Evolutionary conservation across 345 rosid species (phyloP), one percentile per base, ranked within the genome.

Genomic region (Arabis hirsuta): DNA sequence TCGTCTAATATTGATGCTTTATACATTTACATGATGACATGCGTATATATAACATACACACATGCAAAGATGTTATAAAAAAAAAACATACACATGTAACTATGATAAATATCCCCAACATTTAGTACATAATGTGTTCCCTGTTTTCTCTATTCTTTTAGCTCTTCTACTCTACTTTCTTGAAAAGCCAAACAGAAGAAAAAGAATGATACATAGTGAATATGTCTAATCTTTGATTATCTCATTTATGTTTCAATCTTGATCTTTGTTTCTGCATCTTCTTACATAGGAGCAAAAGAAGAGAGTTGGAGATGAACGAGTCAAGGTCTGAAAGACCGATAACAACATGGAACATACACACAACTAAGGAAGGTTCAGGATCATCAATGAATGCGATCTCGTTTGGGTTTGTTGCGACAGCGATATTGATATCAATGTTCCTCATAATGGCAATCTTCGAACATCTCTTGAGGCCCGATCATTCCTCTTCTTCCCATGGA

Each of bases 371-470:
- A 47, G 52, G 79, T 2, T 58, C 80, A 12, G 81, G 76, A 12
- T 90, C 89, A 8, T 88, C 95, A 7, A 79, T 84, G 84, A 84
- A 80, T 51, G 95, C 95, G 7, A 80, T 91, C 46, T 84, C 92
- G 11, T 91, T 87, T 14, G 97, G 97, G 42, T 85, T 88, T 13
- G 86, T 91, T 19, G 97, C 97, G 39, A 91, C 97, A 0, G 97
- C 92, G 26, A 82, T 91, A 51, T 66, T 88, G 81, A 80, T 91
- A 43, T 84, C 90, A 24, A 83, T 91, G 90, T 90, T 90, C 67
- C 81, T 90, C 29, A 82, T 90, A 78, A 85, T 88, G 89, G 97
- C 95, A 60, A 87, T 88, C 55, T 87, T 88, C 11, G 97, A 91
- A 47, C 92, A 85, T 78, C 84, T 88, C 13, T 86, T 87, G 56